phyloP scores from a whole-genome alignment of 768 basidiomycete genomes.

The Podaxis carcinomalis region DNA sequence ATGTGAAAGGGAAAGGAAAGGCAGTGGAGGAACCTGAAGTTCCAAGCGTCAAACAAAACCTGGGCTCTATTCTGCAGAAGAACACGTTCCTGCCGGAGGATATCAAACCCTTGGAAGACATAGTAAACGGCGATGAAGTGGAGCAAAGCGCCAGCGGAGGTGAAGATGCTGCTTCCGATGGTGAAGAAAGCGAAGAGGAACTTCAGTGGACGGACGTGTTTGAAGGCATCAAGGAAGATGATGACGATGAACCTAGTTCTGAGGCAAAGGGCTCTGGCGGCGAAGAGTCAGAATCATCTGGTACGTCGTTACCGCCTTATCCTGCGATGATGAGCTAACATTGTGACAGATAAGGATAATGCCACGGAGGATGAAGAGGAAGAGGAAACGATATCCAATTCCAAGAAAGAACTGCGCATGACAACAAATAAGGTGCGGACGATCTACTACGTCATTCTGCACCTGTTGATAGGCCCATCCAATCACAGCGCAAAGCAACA shows the following conservation, averaged over 20 bases:
- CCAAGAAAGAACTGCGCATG: constrained; percentile 71
- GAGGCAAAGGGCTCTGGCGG: constrained; percentile 15
- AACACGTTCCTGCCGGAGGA: constrained; percentile 86
- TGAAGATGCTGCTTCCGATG: constrained; percentile 29
- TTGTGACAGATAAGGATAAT: not conserved
- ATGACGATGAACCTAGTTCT: not conserved
- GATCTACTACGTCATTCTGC: constrained; percentile 3
- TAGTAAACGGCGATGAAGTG: constrained; percentile 40
- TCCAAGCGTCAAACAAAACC: constrained; percentile 77
- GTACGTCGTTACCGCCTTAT: constrained; percentile 11
- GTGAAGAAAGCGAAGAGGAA: constrained; percentile 38
- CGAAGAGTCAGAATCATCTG: constrained; percentile 24
- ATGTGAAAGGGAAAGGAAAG: constrained; percentile 54
- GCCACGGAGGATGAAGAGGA: constrained; percentile 25
- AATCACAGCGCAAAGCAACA: constrained; percentile 67
- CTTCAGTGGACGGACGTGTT: constrained; percentile 89
- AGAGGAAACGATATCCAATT: constrained; percentile 21
- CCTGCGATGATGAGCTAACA: not conserved
- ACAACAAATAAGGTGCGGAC: constrained; percentile 81
- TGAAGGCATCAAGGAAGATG: constrained; percentile 43
- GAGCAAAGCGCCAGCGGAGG: constrained; percentile 32
- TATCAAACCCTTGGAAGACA: constrained; percentile 59
- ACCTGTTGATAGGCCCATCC: constrained; percentile 7
- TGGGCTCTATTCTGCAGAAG: constrained; percentile 85
- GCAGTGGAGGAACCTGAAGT: constrained; percentile 36